Evolutionary conservation across 768 basidiomycete genomes (phyloP), one percentile per base, ranked within the genome.

Genomic region (Cystobasidium onofrii): DNA sequence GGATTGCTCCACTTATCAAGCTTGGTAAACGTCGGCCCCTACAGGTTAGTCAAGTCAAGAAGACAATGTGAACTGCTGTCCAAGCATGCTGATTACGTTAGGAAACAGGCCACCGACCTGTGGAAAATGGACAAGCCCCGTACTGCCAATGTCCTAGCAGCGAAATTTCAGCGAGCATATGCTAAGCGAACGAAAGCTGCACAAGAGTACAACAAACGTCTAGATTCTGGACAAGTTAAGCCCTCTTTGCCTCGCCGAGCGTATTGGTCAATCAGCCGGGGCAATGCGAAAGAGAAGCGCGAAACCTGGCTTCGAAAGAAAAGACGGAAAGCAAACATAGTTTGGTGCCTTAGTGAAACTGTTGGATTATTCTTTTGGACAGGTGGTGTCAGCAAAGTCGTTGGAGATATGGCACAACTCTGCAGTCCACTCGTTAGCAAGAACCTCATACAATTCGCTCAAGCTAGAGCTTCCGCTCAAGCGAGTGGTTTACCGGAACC

Each of bases 351-450:
- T 81, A 90, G 90, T 78, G 89, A 90, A 78, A 87, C 87, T 71
- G 83, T 91, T 72, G 86, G 86, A 57, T 89, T 87, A 86, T 87
- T 85, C 83, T 89, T 91, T 78, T 92, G 91, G 91, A 82, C 84
- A 2, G 86, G 84, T 50, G 91, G 89, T 1, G 31, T 81, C 43
- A 85, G 85, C 81, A 88, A 88, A 83, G 85, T 86, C 64, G 80
- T 88, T 20, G 85, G 87, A 0, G 90, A 92, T 78, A 86, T 86
- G 0, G 86, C 89, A 0, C 88, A 88, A 78, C 83, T 90, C 31
- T 88, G 87, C 17, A 87, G 86, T 80, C 90, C 91, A 10, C 85
- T 92, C 6, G 80, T 92, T 13, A 87, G 92, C 66, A 91, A 90
- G 84, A 86, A 86, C 18, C 85, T 91, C 80, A 88, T 91, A 75